A percentile compares a stretch with the other conserved stretches of the same genome.
Evolutionary conservation across 148 eudicot species (phyloP).

Genomic region (Fallopia convolvulus): DNA sequence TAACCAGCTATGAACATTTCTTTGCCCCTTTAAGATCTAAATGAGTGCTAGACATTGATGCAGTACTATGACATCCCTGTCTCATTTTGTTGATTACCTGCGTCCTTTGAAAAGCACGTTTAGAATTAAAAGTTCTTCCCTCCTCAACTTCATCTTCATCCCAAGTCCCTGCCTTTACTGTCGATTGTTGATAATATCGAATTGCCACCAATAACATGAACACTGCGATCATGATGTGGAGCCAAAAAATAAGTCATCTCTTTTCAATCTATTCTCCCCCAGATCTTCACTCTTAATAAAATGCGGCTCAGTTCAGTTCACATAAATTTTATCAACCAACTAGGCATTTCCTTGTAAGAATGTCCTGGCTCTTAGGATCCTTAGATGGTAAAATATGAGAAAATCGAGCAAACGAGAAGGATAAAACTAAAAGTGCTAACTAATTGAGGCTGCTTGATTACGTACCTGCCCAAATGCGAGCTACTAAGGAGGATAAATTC

Average conservation of each 20-base stretch:
- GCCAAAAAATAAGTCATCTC: neutral
- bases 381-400: no score
- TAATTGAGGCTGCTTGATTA: neutral
- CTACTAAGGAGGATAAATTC: slow-evolving; percentile 50
- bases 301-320: no score
- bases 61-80: neutral
- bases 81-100: neutral
- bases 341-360: no score
- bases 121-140: neutral
- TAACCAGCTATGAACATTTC: neutral
- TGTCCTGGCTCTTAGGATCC: no score
- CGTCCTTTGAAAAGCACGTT: neutral
- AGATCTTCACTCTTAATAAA: no score
- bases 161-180: slow-evolving; percentile 19
- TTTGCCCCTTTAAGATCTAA: neutral
- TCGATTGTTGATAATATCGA: slow-evolving; percentile 51
- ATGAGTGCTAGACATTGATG: neutral
- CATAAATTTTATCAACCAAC: no score
- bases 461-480: slow-evolving; percentile 85
- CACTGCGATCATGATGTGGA: slow-evolving; percentile 30
- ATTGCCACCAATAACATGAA: slow-evolving; percentile 70
- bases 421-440: no score
- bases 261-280: no score
- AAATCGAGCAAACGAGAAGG: no score
- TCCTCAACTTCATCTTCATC: slow-evolving; percentile 13